phyloP scores from a whole-genome alignment of 2,329 filamentous ascomycete genomes.

The Xylariaceae sp. region DNA sequence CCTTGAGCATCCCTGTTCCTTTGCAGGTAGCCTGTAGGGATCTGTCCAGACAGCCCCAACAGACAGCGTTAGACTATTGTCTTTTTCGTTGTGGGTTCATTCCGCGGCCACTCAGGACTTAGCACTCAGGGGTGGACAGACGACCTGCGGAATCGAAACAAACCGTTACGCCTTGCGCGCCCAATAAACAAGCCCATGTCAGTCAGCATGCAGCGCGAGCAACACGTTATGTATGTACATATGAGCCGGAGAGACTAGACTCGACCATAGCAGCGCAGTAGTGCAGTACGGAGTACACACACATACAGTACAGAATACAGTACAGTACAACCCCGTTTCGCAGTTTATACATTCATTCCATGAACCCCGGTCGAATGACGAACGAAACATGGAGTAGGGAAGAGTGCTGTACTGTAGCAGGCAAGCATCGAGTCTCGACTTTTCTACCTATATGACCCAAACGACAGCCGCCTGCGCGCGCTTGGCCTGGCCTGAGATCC shows the following conservation, averaged over 20 bases:
- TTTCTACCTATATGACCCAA: slow-evolving; percentile 41
- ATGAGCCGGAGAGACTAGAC: too few relatives aligned
- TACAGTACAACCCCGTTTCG: too few relatives aligned
- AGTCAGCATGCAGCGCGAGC: slow-evolving; percentile 15
- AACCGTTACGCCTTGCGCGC: slow-evolving; percentile 23
- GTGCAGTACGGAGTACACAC: too few relatives aligned
- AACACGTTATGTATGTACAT: slow-evolving; percentile 4
- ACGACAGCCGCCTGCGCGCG: slow-evolving; percentile 36
- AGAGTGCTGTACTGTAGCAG: not conserved
- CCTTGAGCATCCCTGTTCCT: slow-evolving; percentile 1
- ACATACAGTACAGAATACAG: too few relatives aligned
- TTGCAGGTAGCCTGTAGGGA: too few relatives aligned
- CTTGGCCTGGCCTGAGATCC: slow-evolving; percentile 31
- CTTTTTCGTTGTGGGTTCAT: not conserved
- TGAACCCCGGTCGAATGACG: too few relatives aligned
- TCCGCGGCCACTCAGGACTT: too few relatives aligned
- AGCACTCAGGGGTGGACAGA: slow-evolving; percentile 17
- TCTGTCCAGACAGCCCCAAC: slow-evolving; percentile 10
- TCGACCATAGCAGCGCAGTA: too few relatives aligned
- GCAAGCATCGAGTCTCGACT: slow-evolving; percentile 1
- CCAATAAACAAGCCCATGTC: slow-evolving; percentile 25
- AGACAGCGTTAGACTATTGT: not conserved
- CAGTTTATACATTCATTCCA: too few relatives aligned
- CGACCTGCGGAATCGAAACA: slow-evolving; percentile 5
- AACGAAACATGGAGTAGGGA: too few relatives aligned